A percentile compares a stretch with the other conserved stretches of the same genome.
These are phyloP conservation scores for Metschnikowia reukaufii DNA, from an alignment of 805 yeast species.

Conservation along the genomic window DNA sequence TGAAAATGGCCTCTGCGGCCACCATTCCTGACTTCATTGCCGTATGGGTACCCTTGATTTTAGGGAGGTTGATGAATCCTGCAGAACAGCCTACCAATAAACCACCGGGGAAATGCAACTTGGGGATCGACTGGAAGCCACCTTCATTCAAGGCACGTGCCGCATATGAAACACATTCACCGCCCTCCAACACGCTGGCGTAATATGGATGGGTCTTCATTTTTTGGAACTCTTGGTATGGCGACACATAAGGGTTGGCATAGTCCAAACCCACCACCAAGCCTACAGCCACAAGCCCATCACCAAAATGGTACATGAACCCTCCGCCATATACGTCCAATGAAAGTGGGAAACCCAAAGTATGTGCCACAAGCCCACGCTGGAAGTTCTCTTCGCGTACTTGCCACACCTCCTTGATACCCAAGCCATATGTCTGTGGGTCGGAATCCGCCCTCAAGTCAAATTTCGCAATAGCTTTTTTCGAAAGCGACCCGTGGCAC, in stretches of 20 bases:
- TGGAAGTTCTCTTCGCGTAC: slow-evolving; percentile 79
- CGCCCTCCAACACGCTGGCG: slow-evolving; percentile 71
- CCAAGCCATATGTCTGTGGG: slow-evolving; percentile 92
- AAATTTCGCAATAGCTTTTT: slow-evolving; percentile 68
- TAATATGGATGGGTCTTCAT: slow-evolving; percentile 92
- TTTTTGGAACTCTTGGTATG: slow-evolving; percentile 92
- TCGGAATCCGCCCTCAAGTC: slow-evolving; percentile 62
- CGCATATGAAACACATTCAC: slow-evolving; percentile 89
- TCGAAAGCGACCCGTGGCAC: slow-evolving; percentile 93
- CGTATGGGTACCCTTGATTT: slow-evolving; percentile 96
- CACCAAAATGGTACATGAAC: slow-evolving; percentile 95
- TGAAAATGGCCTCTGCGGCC: slow-evolving; percentile 84
- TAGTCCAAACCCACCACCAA: slow-evolving; percentile 94
- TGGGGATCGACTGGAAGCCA: slow-evolving; percentile 91
- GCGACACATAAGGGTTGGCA: slow-evolving; percentile 91
- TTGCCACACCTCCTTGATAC: slow-evolving; percentile 97
- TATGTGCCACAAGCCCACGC: slow-evolving; percentile 79
- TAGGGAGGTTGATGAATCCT: slow-evolving; percentile 96
- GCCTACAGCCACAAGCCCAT: slow-evolving; percentile 87
- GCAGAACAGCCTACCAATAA: slow-evolving; percentile 93
- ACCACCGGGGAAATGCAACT: slow-evolving; percentile 93
- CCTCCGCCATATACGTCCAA: slow-evolving; percentile 90
- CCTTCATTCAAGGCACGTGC: slow-evolving; percentile 98
- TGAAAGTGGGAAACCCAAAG: slow-evolving; percentile 84
- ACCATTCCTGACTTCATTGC: slow-evolving; percentile 95